Base-by-base conservation (phyloP, 2,329 filamentous ascomycete genomes). In the Colletotrichum simmondsii region DNA sequence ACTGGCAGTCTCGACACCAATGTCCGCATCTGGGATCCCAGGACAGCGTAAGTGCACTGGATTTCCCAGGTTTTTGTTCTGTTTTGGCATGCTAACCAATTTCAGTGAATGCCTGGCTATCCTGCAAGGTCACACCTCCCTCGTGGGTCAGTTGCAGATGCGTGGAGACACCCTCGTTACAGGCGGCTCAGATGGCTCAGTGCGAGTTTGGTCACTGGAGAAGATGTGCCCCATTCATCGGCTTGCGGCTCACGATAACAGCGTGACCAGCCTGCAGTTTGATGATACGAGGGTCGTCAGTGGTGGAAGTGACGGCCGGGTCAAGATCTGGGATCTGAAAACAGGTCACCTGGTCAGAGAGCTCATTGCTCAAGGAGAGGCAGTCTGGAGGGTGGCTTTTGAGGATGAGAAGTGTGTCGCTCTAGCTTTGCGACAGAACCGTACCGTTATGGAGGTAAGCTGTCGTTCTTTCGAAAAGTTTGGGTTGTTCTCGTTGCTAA, bases 351-450 rank as follows among this genome's bases (percentile, higher is more conserved):
- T 98, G 32, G 94, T 99, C 26, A 92, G 97, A 73, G 97, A 99
- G 83, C 89, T 99, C 54, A 96, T 96, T 59, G 92, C 93, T 24
- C 95, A 96, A 65, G 95, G 96, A 0, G 96, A 99, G 80, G 95
- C 96, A 19, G 97, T 99, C 0, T 99, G 97, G 97, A 90, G 97
- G 72, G 96, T 99, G 42, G 97, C 97, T 0, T 99, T 99, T 81
- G 97, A 99, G 80, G 96, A 98, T 76, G 97, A 99, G 83, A 98
- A 98, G 83, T 97, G 96, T 71, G 96, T 99, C 35, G 96, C 98
- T 37, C 94, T 99, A 88, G 97, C 97, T 10, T 93, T 95, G 77
- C 90, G 96, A 73, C 91, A 91, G 65, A 92, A 92, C 68, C 92
- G 95, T 75, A 98, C 97, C 0, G 93, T 98, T 75, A 99, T 99